These are phyloP conservation scores for Neonectria faginata DNA, from an alignment of 2,329 filamentous ascomycete species.

Conservation along the genomic window DNA sequence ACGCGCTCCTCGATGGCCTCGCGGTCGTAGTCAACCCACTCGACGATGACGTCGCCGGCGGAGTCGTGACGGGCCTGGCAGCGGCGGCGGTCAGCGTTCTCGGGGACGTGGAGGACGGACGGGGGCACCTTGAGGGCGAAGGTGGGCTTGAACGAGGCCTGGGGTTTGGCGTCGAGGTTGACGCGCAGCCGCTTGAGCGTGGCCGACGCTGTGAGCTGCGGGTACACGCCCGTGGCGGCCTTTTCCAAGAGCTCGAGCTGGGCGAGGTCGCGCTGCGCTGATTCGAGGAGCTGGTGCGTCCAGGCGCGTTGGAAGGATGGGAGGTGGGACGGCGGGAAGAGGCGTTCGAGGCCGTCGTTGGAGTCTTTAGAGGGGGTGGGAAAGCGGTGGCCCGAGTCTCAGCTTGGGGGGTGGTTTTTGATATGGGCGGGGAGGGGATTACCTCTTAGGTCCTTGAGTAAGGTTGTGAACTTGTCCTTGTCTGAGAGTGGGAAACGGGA, in stretches of 20 bases:
- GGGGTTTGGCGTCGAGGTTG: slow-evolving; percentile 58
- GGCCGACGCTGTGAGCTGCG: slow-evolving; percentile 56
- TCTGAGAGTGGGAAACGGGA: slow-evolving; percentile 44
- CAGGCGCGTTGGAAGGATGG: slow-evolving; percentile 59
- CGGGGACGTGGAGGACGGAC: slow-evolving; percentile 44
- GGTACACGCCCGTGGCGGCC: slow-evolving; percentile 56
- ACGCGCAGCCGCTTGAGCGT: slow-evolving; percentile 60
- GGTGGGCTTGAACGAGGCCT: slow-evolving; percentile 56
- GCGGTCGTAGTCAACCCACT: slow-evolving; percentile 60
- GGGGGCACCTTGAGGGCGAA: slow-evolving; percentile 56
- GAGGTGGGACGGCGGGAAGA: slow-evolving; percentile 58
- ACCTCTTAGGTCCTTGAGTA: slow-evolving; percentile 57
- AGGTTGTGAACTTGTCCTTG: slow-evolving; percentile 58
- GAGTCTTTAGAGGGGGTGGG: slow-evolving; percentile 49
- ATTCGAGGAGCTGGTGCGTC: slow-evolving; percentile 60
- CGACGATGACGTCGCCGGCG: slow-evolving; percentile 54
- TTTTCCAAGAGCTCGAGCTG: slow-evolving; percentile 57
- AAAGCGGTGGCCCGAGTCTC: neutral
- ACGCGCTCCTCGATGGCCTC: slow-evolving; percentile 56
- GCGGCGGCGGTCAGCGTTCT: slow-evolving; percentile 34
- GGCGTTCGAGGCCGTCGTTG: slow-evolving; percentile 61
- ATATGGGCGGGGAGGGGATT: slow-evolving; percentile 11
- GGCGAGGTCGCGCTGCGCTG: slow-evolving; percentile 55
- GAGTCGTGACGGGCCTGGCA: slow-evolving; percentile 51
- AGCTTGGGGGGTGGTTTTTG: slow-evolving; percentile 11